Percentiles rank a stretch among this genome's conserved stretches.
Conservation (phyloP, 129 eudicot species). For the Lonicera japonica region DNA sequence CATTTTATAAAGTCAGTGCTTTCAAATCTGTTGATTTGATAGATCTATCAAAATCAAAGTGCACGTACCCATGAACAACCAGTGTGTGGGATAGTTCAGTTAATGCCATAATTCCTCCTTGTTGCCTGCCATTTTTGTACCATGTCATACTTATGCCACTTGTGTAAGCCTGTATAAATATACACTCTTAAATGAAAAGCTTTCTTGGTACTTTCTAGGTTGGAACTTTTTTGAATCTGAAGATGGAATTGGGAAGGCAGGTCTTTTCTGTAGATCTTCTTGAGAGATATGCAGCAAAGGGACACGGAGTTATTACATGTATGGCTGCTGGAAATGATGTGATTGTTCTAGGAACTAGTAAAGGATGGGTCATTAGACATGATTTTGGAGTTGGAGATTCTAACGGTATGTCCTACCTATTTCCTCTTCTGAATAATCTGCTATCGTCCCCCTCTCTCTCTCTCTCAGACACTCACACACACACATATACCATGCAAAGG, state of each 20-base stretch:
- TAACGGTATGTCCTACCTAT: constrained; percentile 38
- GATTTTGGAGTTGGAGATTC: constrained; percentile 94
- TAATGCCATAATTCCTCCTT: too few relatives aligned
- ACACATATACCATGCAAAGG: too few relatives aligned
- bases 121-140: too few relatives aligned
- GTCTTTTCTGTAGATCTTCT: constrained; percentile 87
- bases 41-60: too few relatives aligned
- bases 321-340: constrained; percentile 99
- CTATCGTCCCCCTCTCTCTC: neutral
- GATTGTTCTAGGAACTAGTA: constrained; percentile 87
- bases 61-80: too few relatives aligned
- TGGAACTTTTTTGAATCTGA: neutral
- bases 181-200: neutral
- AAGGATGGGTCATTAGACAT: constrained; percentile 91
- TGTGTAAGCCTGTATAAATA: too few relatives aligned
- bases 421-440: neutral
- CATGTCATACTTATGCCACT: too few relatives aligned
- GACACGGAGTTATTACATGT: constrained; percentile 86
- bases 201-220: neutral
- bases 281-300: constrained; percentile 87
- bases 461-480: too few relatives aligned
- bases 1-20: neutral
- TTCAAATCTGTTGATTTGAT: too few relatives aligned
- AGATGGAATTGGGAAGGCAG: constrained; percentile 58
- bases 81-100: too few relatives aligned